phyloP scores from a whole-genome alignment of 2,329 filamentous ascomycete species.

The Claviceps cyperi region DNA sequence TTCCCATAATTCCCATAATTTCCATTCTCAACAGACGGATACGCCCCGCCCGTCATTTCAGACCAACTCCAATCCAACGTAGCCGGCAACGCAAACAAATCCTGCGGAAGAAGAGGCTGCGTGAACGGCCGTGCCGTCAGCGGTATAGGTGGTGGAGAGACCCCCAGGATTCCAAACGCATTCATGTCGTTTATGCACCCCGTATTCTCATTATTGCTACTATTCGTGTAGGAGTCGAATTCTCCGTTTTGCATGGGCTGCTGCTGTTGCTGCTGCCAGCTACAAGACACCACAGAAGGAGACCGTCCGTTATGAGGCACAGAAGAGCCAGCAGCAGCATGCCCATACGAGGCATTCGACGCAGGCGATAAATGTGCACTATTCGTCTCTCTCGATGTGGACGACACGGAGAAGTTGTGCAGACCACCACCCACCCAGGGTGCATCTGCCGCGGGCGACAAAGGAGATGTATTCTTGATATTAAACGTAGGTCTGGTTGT shows the following conservation, averaged over 20 bases:
- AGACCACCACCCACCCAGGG: constrained; percentile 3
- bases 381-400: constrained; percentile 5
- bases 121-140: constrained; percentile 39
- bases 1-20: constrained; percentile 26
- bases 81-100: constrained; percentile 92
- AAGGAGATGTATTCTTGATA: neutral
- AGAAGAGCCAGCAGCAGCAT: constrained; percentile 13
- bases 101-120: constrained; percentile 80
- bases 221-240: constrained; percentile 24
- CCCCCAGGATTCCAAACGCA: constrained; percentile 23
- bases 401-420: constrained; percentile 3
- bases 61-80: constrained; percentile 81
- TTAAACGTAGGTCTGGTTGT: constrained; percentile 2
- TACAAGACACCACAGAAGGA: constrained; percentile 27
- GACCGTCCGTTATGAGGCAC: constrained; percentile 25
- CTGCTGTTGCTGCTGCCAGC: constrained; percentile 24
- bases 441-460: neutral
- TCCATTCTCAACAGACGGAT: constrained; percentile 50
- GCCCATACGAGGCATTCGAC: constrained; percentile 12
- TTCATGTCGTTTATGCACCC: constrained; percentile 20
- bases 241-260: constrained; percentile 22
- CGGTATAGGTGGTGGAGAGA: constrained; percentile 7
- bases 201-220: neutral
- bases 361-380: constrained; percentile 15
- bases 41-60: constrained; percentile 51